Evolutionary conservation across 2,329 filamentous ascomycete species (phyloP).

Genomic region (Curvularia hawaiiensis): DNA sequence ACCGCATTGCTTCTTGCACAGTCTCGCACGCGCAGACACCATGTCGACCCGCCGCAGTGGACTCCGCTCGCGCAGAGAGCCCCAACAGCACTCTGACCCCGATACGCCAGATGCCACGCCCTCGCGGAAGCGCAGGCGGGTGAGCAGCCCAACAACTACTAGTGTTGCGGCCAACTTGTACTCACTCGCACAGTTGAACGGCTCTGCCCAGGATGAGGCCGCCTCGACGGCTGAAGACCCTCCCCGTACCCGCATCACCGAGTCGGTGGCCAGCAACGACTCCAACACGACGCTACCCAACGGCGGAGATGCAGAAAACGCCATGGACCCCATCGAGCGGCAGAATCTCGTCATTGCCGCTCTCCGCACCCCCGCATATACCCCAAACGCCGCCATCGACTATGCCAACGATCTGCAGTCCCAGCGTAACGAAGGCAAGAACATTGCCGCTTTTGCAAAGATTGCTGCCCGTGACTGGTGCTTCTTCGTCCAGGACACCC

Average conservation of each 20-base stretch:
- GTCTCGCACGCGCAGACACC: constrained; percentile 24
- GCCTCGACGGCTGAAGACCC: constrained; percentile 26
- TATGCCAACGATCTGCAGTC: constrained; percentile 60
- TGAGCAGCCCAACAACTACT: constrained; percentile 36
- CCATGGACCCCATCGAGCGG: constrained; percentile 41
- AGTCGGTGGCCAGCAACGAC: constrained; percentile 50
- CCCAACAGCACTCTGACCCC: constrained; percentile 43
- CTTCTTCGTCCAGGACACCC: constrained; percentile 78
- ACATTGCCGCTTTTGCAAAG: constrained; percentile 73
- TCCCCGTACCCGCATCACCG: constrained; percentile 41
- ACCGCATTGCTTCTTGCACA: constrained; percentile 14
- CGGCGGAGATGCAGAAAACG: constrained; percentile 37
- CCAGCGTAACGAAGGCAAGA: constrained; percentile 49
- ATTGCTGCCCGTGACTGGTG: constrained; percentile 83
- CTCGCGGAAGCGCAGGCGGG: constrained; percentile 54
- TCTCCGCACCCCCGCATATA: constrained; percentile 52
- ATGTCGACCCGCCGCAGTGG: constrained; percentile 21
- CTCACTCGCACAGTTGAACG: constrained; percentile 43
- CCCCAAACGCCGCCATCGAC: constrained; percentile 62
- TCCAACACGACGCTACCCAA: constrained; percentile 47
- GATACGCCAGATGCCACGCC: constrained; percentile 57
- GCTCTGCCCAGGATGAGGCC: constrained; percentile 30
- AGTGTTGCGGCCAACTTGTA: constrained; percentile 10
- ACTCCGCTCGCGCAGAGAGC: constrained; percentile 30
- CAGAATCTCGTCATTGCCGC: constrained; percentile 47